Conservation (phyloP, 176 grass and related monocot genomes). For the Calamus simplicifolius region DNA sequence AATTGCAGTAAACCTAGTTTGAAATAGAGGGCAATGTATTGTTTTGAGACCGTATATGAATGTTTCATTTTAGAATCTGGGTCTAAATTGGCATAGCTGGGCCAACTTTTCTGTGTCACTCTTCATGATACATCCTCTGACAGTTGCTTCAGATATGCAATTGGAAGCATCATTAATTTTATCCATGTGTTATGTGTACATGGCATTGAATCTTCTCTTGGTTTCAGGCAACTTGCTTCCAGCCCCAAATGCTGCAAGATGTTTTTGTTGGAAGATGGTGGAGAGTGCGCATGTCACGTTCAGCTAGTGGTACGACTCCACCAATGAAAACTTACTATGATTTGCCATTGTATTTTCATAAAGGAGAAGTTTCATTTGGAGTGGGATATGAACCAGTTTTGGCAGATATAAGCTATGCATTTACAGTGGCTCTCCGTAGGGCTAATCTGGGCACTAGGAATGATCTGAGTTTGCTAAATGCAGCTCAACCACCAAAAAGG, state of each 20-base stretch:
- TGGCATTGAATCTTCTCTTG: constrained; percentile 1
- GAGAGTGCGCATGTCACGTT: constrained; percentile 88
- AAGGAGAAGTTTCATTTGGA: constrained; percentile 89
- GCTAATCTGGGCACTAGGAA: constrained; percentile 81
- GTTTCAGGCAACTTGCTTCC: constrained; percentile 86
- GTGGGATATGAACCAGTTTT: constrained; percentile 92
- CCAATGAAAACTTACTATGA: constrained; percentile 75
- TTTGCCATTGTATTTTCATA: constrained; percentile 73
- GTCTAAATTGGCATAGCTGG: too few species aligned
- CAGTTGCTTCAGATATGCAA: too few species aligned
- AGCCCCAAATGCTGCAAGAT: constrained; percentile 87
- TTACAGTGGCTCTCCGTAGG: constrained; percentile 86
- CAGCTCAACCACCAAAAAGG: constrained; percentile 48
- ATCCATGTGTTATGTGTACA: too few species aligned
- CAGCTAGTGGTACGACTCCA: constrained; percentile 84
- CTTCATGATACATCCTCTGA: too few species aligned
- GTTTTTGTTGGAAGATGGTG: constrained; percentile 91
- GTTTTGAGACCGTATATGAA: too few species aligned
- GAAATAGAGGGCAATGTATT: too few species aligned
- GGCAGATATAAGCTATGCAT: constrained; percentile 96
- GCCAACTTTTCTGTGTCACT: too few species aligned
- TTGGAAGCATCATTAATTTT: too few species aligned
- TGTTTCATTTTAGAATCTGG: too few species aligned
- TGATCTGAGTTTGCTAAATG: constrained; percentile 36
- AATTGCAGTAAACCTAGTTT: too few species aligned